Base-by-base conservation (phyloP, 2,329 filamentous ascomycete species). In the Microdochium bolleyi region DNA sequence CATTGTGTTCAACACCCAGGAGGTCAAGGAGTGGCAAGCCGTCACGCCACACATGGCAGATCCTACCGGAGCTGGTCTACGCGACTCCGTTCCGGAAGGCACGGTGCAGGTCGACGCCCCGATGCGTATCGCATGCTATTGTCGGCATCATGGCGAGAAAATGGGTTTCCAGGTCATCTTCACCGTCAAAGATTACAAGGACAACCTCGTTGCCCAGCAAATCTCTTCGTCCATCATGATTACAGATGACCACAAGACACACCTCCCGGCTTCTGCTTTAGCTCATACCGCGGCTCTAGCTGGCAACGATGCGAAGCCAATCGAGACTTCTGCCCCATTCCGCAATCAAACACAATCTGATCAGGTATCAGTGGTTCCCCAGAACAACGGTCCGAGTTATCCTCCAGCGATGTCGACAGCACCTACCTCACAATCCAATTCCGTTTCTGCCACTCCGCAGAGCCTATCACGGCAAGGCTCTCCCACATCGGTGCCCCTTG, bases 121-220 rank as follows among this genome's bases (percentile, higher is more conserved):
- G 0, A 96, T 97, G 92, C 86, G 92, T 10, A 96, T 99, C 62
- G 90, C 92, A 24, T 99, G 92, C 68, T 99, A 97, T 70, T 97
- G 92, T 70, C 84, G 92, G 21, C 92, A 99, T 66, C 92, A 97
- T 61, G 84, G 87, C 55, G 94, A 97, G 71, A 97, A 97, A 73
- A 76, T 87, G 59, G 92, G 92, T 1, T 99, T 96, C 70, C 77
- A 80, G 57, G 91, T 97, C 61, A 95, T 99, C 57, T 95, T 97
- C 70, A 97, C 92, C 1, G 78, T 99, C 63, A 95, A 92, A 65
- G 89, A 96, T 68, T 82, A 82, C 63, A 74, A 83, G 57, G 88
- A 85, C 61, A 83, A 84, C 48, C 73, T 96, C 30, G 74, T 97
- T 46, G 88, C 90, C 7, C 92, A 99, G 70, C 83, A 85, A 51